Base-by-base conservation (phyloP, 116 monocot genomes). In the Dioscorea cayenensis region DNA sequence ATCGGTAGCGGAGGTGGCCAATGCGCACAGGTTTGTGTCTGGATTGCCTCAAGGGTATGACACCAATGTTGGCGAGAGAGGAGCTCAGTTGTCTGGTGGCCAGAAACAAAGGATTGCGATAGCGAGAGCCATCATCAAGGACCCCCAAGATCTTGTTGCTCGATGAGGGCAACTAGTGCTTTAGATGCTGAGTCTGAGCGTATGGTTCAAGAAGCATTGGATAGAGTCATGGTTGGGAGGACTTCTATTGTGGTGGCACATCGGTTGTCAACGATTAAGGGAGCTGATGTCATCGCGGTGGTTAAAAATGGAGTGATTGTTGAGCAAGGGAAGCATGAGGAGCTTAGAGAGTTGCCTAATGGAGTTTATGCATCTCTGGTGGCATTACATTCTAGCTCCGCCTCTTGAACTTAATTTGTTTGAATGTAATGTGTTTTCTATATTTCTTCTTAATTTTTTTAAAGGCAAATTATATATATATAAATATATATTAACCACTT, bases 51-150 rank as follows among this genome's bases (percentile, higher is more conserved):
- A 86, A 3, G 82, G 86, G 1, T 86, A 82, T 60, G 23, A 75
- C 14, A 86, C 86, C 0, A 13, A 27, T 14, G 82, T 82, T 7
- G 82, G 86, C 4, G 86, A 86, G 76, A 29, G 86, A 49, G 86
- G 86, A 0, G 76, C 78, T 36, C 79, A 79, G 66, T 67, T 86
- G 5, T 86, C 86, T 2, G 86, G 82, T 3, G 82, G 86, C 36
- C 81, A 85, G 69, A 81, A 76, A 61, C 78, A 78, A 69, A 49
- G 77, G 25, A 73, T 85, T 3, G 77, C 81, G 0, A 78, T 78
- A 11, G 78, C 81, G 0, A 64, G 78, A 68, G 81, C 74, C 6
- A 76, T 80, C 5, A 20, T 80, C 7, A 75, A 75, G 36, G 32
- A 80, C 23, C 80, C 80, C 80, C 4, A 71, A 21, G 51, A 76